Evolutionary conservation across 2,329 filamentous ascomycete species (phyloP).

Genomic region (Acrocalymma vagum): DNA sequence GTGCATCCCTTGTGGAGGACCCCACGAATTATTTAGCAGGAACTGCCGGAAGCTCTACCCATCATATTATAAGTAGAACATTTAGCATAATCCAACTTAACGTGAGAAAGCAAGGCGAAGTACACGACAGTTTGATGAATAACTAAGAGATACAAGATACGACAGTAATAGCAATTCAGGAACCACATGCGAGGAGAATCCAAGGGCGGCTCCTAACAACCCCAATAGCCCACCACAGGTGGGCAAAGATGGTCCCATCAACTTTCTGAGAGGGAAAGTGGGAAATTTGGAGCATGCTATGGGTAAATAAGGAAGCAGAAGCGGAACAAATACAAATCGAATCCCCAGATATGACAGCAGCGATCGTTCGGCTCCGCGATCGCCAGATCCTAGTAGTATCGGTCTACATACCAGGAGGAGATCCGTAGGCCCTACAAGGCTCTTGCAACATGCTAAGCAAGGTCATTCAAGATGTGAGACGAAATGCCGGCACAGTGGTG

Average conservation of each 20-base stretch:
- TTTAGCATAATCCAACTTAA: constrained; percentile 11
- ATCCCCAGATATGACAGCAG: constrained; percentile 12
- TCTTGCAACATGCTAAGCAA: constrained; percentile 3
- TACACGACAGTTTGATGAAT: constrained; percentile 14
- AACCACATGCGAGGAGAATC: constrained; percentile 12
- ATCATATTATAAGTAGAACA: constrained; percentile 4
- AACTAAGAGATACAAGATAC: constrained; percentile 14
- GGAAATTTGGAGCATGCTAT: constrained; percentile 12
- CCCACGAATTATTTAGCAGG: constrained; percentile 10
- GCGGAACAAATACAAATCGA: constrained; percentile 11
- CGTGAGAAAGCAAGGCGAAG: constrained; percentile 11
- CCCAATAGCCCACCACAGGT: constrained; percentile 11
- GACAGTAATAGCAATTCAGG: constrained; percentile 10
- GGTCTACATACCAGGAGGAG: constrained; percentile 13
- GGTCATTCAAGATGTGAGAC: constrained; percentile 7
- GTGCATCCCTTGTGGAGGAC: constrained; percentile 7
- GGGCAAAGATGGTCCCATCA: constrained; percentile 13
- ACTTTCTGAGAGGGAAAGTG: constrained; percentile 10
- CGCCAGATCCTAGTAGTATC: constrained; percentile 11
- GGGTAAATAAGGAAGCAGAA: constrained; percentile 9
- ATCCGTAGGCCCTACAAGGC: constrained; percentile 8
- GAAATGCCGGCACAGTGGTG: constrained; percentile 11
- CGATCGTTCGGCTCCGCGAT: constrained; percentile 10
- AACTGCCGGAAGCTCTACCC: constrained; percentile 10
- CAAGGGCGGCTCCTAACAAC: constrained; percentile 13